Percentiles rank a stretch among this genome's conserved stretches.
These are phyloP conservation scores for Stenocarpella maydis DNA, from an alignment of 2,329 filamentous ascomycete genomes.

Conservation along the genomic window DNA sequence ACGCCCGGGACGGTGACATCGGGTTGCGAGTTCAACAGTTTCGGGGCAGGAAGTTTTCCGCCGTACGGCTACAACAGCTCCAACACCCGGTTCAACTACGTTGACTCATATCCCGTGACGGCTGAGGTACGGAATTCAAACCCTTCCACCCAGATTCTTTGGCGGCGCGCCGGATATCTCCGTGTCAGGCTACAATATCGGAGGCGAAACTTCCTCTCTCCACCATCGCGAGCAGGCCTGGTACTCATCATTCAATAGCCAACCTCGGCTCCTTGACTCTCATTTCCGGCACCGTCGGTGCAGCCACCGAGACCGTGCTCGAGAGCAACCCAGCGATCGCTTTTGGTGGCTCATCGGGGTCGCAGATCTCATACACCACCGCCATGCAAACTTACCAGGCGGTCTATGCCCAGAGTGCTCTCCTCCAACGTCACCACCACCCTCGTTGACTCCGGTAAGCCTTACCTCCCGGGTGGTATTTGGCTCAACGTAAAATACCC, in stretches of 20 bases:
- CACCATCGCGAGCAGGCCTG: no score
- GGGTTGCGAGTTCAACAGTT: slow-evolving; percentile 69
- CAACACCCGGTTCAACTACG: slow-evolving; percentile 70
- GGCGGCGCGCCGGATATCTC: slow-evolving; percentile 65
- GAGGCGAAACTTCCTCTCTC: slow-evolving; percentile 36
- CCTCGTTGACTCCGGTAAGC: slow-evolving; percentile 63
- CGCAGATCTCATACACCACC: slow-evolving; percentile 46
- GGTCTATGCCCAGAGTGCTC: slow-evolving; percentile 71
- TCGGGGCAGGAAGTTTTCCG: slow-evolving; percentile 62
- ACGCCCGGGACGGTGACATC: slow-evolving; percentile 56
- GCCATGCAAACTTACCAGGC: slow-evolving; percentile 51
- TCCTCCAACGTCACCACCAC: slow-evolving; percentile 64
- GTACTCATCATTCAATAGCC: slow-evolving; percentile 29
- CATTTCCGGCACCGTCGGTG: slow-evolving; percentile 74
- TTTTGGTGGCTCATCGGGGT: slow-evolving; percentile 61
- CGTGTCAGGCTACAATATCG: slow-evolving; percentile 69
- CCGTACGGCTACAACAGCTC: slow-evolving; percentile 65
- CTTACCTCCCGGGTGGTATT: slow-evolving; percentile 67
- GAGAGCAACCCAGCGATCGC: slow-evolving; percentile 70
- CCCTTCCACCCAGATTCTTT: slow-evolving; percentile 62
- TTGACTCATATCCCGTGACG: slow-evolving; percentile 74
- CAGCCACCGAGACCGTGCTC: slow-evolving; percentile 64
- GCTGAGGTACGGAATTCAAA: slow-evolving; percentile 67
- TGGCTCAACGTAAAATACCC: slow-evolving; percentile 78
- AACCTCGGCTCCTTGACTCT: slow-evolving; percentile 65